Base-by-base conservation (phyloP, 768 basidiomycete genomes). In the Tricholoma sp. region DNA sequence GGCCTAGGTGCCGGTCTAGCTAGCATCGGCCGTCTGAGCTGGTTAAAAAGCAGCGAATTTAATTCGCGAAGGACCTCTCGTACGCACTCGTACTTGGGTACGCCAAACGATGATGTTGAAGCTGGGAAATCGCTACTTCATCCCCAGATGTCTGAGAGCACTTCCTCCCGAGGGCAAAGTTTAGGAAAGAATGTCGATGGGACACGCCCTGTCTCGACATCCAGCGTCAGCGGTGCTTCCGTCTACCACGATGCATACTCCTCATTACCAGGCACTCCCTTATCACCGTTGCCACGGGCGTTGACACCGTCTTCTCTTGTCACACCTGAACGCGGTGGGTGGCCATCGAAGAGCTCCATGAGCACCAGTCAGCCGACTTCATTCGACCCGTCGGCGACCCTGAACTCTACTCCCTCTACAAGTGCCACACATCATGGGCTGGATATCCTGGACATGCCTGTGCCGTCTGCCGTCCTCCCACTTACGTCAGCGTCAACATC, bases 191-290 rank as follows among this genome's bases (percentile, higher is more conserved):
- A 64, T 20, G 58, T 68, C 7, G 75, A 76, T 29, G 77, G 75
- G 6, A 66, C 68, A 3, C 78, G 88, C 4, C 88, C 88, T 0
- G 66, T 79, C 31, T 89, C 88, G 0, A 73, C 73, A 48, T 70
- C 81, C 37, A 89, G 86, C 54, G 75, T 71, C 17, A 88, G 85
- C 53, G 77, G 71, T 4, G 76, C 72, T 31, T 86, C 85, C 0
- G 61, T 85, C 2, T 89, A 83, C 60, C 82, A 83, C 58, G 86
- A 88, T 62, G 86, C 87, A 0, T 56, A 68, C 3, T 85, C 84
- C 0, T 81, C 82, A 2, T 36, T 72, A 13, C 78, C 81, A 18
- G 68, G 67, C 41, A 76, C 75, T 7, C 76, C 76, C 6, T 55
- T 76, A 44, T 59, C 74, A 1, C 76, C 78, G 48, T 74, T 75